Evolutionary conservation across 306 rosid species (phyloP), one percentile per base, ranked within the genome.

Genomic region (Medicago ruthenica): DNA sequence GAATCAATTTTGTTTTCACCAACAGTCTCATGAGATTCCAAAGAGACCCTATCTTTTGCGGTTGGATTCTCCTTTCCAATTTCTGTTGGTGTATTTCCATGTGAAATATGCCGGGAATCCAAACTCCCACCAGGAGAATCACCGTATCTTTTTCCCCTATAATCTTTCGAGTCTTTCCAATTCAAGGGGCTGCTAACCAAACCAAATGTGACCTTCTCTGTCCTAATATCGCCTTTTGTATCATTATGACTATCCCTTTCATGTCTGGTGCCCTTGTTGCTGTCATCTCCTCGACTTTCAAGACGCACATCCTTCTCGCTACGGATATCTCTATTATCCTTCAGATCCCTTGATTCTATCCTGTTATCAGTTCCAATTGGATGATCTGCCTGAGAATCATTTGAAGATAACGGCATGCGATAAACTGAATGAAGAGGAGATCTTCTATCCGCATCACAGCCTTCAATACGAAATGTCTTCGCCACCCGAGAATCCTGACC

Each of bases 81-180:
- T 73, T 93, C 97, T 44, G 83, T 83, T 50, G 88, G 93, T 9
- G 87, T 79, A 83, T 71, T 84, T 39, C 84, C 82, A 41, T 89
- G 96, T 60, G 90, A 74, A 17, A 47, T 40, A 76, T 86, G 87
- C 92, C 97, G 86, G 21, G 89, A 59, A 54, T 88, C 97, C 82
- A 81, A 62, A 81, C 77, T 83, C 55, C 82, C 93, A 69, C 83
- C 70, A 2, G 96, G 85, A 20, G 85, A 50, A 60, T 88, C 93
- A 42, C 90, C 76, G 86, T 84, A 88, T 79, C 88, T 83, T 76
- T 93, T 91, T 9, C 90, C 96, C 72, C 87, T 86, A 55, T 85
- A 83, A 2, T 91, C 97, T 85, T 88, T 91, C 45, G 90, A 84
- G 64, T 93, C 98, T 79, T 91, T 93, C 97, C 96, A 87, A 75